These are phyloP conservation scores for Acer yangbiense DNA, from an alignment of 345 rosid species.

Conservation along the genomic window DNA sequence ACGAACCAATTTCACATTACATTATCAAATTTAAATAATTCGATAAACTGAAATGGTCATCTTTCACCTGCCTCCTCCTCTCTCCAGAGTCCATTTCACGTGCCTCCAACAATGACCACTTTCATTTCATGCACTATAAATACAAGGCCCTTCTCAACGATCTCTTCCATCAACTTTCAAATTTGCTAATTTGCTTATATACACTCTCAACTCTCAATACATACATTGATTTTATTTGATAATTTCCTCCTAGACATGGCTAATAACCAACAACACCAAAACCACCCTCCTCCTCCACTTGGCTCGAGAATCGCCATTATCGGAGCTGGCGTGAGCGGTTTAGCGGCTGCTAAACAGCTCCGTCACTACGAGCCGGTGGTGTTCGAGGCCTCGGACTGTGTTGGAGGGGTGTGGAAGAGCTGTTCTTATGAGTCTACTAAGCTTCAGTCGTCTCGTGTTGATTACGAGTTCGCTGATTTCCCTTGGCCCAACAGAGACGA, in stretches of 20 bases:
- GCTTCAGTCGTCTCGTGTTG: slow-evolving; percentile 69
- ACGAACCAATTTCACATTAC: background rate
- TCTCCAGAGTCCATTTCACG: slow-evolving; percentile 26
- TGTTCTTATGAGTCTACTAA: slow-evolving; percentile 78
- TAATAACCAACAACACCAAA: slow-evolving; percentile 11
- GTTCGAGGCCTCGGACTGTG: slow-evolving; percentile 73
- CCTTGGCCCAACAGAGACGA: slow-evolving; percentile 84
- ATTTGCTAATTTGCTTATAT: background rate
- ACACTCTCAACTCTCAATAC: background rate
- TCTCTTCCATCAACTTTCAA: background rate
- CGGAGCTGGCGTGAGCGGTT: slow-evolving; percentile 89
- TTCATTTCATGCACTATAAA: slow-evolving; percentile 33
- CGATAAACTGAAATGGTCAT: slow-evolving; percentile 3
- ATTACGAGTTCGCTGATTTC: slow-evolving; percentile 87
- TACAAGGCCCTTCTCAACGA: background rate
- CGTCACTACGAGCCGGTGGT: slow-evolving; percentile 60
- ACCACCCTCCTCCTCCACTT: slow-evolving; percentile 21
- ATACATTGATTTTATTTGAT: too few relatives aligned
- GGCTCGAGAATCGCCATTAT: slow-evolving; percentile 71
- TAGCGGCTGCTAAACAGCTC: slow-evolving; percentile 80
- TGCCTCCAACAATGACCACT: slow-evolving; percentile 7
- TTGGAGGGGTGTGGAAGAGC: slow-evolving; percentile 93
- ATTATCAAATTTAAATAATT: background rate
- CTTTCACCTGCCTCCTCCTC: slow-evolving; percentile 10
- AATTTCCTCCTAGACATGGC: slow-evolving; percentile 19